A percentile compares a stretch with the other conserved stretches of the same genome.
These are phyloP conservation scores for Candida adriatica DNA, from an alignment of 805 yeast species.

Conservation along the genomic window DNA sequence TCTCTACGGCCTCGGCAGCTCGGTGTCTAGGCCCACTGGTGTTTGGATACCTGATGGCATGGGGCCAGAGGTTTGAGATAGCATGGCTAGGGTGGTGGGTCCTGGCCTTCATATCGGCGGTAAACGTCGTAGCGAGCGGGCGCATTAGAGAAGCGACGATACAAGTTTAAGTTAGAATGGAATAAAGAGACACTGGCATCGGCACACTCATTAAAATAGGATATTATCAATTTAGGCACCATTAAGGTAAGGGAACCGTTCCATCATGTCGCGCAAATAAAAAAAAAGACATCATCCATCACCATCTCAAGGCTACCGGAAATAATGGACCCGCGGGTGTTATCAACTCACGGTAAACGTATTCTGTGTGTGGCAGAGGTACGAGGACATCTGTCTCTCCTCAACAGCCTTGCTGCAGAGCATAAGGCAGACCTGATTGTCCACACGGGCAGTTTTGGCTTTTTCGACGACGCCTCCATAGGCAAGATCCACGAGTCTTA, in stretches of 20 bases:
- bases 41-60: constrained; percentile 14
- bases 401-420: constrained; percentile 42
- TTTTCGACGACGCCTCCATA: constrained; percentile 55
- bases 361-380: constrained; percentile 49
- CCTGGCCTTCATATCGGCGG: constrained; percentile 4
- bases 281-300: constrained; percentile 1
- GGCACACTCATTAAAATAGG: too few species aligned
- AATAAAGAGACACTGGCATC: too few species aligned
- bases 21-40: constrained; percentile 13
- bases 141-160: constrained; percentile 3
- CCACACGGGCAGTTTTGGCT: constrained; percentile 79
- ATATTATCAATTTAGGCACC: too few species aligned
- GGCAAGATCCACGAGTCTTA: constrained; percentile 48
- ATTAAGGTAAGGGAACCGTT: too few species aligned
- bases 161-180: neutral
- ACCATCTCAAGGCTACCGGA: too few species aligned
- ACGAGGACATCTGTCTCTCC: constrained; percentile 43
- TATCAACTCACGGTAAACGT: constrained; percentile 27
- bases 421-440: constrained; percentile 46
- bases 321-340: constrained; percentile 15
- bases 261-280: too few species aligned
- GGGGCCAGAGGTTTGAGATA: constrained; percentile 11
- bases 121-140: constrained; percentile 3
- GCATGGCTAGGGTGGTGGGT: constrained; percentile 18
- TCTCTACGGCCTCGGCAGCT: constrained; percentile 9